phyloP scores from a whole-genome alignment of 768 basidiomycete genomes.

The Mycena venus region DNA sequence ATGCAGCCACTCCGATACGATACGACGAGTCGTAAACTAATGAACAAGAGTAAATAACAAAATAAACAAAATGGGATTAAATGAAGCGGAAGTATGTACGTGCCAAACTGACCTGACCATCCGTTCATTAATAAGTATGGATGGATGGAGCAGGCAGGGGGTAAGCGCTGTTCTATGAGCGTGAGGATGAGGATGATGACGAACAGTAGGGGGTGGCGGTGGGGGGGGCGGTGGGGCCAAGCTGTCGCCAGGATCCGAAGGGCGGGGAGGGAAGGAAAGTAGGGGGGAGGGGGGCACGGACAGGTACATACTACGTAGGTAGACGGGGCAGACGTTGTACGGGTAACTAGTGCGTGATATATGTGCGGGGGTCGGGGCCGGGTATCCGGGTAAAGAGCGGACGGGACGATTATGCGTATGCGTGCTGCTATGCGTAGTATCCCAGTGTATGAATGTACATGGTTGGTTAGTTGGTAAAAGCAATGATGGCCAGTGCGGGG shows the following conservation, averaged over 20 bases:
- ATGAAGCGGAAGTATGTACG: background rate
- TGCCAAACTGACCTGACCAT: background rate
- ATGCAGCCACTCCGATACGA: too few species aligned
- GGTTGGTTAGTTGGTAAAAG: too few species aligned
- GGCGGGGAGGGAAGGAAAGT: too few species aligned
- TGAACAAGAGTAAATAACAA: background rate
- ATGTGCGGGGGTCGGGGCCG: background rate
- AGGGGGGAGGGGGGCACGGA: background rate
- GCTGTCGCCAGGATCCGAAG: too few species aligned
- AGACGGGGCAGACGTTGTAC: background rate
- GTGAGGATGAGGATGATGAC: background rate
- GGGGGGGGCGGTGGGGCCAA: too few species aligned
- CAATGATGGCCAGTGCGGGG: background rate
- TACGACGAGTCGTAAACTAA: too few species aligned
- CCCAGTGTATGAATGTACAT: constrained; percentile 1
- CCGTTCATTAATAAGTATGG: too few species aligned
- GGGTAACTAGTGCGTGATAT: background rate
- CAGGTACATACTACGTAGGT: background rate
- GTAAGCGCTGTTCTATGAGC: background rate
- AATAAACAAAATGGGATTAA: background rate
- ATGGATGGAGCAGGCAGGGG: background rate
- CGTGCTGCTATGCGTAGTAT: background rate
- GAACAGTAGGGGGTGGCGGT: too few species aligned
- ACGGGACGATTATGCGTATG: constrained; percentile 25
- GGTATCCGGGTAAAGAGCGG: constrained; percentile 35